Conservation (phyloP, 225 moss, liverwort and hornwort species). For the Polytrichum formosum region DNA sequence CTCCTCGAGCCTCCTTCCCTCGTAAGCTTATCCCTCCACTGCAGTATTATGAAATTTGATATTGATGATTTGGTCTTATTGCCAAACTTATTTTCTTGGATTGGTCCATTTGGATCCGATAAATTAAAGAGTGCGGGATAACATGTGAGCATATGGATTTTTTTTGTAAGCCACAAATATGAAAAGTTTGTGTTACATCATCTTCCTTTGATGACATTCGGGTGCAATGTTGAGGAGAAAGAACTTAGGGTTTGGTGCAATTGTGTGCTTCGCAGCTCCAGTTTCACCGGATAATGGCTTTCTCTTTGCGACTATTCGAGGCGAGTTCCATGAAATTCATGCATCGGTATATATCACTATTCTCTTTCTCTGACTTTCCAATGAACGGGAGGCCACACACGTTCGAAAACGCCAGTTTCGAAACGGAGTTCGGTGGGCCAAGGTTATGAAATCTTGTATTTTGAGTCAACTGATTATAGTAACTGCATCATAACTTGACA, state of each 20-base stretch:
- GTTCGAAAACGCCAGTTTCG: too few species aligned
- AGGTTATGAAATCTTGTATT: too few species aligned
- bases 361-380: too few species aligned
- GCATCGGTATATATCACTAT: constrained; percentile 30
- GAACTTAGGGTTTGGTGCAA: not conserved
- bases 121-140: not conserved
- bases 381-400: too few species aligned
- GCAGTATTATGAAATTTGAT: too few species aligned
- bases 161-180: too few species aligned
- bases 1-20: constrained; percentile 17
- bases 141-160: too few species aligned
- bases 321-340: constrained; percentile 55
- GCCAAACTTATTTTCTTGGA: not conserved
- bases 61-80: not conserved
- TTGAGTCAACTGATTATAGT: too few species aligned
- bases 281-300: constrained; percentile 39
- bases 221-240: not conserved
- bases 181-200: too few species aligned
- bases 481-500: not conserved
- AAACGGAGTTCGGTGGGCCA: too few species aligned
- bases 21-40: constrained; percentile 13
- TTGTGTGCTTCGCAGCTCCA: constrained; percentile 43
- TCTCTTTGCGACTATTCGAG: constrained; percentile 47
- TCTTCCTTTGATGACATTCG: too few species aligned
- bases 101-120: not conserved